Evolutionary conservation across 2,329 filamentous ascomycete genomes (phyloP).

Genomic region (Colletotrichum falcatum): DNA sequence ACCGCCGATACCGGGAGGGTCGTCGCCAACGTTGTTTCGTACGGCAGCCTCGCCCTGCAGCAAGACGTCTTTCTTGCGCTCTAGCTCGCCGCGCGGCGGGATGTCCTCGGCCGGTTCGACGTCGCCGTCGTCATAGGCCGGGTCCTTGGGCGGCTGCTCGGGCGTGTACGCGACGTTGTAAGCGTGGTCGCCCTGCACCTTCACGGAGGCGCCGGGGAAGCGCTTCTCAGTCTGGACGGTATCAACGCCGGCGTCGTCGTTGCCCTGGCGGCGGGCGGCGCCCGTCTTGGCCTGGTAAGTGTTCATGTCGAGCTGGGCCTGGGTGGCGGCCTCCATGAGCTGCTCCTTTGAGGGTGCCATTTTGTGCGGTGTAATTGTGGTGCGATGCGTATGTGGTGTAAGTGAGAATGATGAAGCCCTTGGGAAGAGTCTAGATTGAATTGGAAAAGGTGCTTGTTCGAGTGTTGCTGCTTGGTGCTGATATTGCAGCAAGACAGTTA

Average conservation of each 20-base stretch:
- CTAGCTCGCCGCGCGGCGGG: conserved; percentile 30
- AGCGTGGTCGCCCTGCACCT: conserved; percentile 56
- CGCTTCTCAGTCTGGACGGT: conserved; percentile 54
- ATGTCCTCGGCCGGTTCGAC: conserved; percentile 46
- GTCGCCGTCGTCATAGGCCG: conserved; percentile 54
- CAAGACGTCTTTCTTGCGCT: conserved; percentile 32
- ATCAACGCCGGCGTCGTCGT: conserved; percentile 58
- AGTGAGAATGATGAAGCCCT: neutral
- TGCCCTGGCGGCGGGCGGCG: conserved; percentile 51
- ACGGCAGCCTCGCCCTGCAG: conserved; percentile 52
- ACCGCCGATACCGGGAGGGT: conserved; percentile 52
- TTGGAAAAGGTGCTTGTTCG: neutral
- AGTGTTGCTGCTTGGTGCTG: neutral
- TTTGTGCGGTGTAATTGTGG: conserved; percentile 5
- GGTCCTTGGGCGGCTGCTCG: conserved; percentile 45
- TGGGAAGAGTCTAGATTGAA: neutral
- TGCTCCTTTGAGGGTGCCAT: conserved; percentile 50
- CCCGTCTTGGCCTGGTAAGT: conserved; percentile 62
- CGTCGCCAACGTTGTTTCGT: conserved; percentile 53
- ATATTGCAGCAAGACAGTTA: neutral
- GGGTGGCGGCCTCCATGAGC: conserved; percentile 57
- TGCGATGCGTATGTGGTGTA: neutral
- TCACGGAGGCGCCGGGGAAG: conserved; percentile 56
- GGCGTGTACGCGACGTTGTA: conserved; percentile 60
- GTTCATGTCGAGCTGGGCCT: conserved; percentile 62